These are phyloP conservation scores for Platismatia glauca DNA, from an alignment of 495 filamentous ascomycete species.

Conservation along the genomic window DNA sequence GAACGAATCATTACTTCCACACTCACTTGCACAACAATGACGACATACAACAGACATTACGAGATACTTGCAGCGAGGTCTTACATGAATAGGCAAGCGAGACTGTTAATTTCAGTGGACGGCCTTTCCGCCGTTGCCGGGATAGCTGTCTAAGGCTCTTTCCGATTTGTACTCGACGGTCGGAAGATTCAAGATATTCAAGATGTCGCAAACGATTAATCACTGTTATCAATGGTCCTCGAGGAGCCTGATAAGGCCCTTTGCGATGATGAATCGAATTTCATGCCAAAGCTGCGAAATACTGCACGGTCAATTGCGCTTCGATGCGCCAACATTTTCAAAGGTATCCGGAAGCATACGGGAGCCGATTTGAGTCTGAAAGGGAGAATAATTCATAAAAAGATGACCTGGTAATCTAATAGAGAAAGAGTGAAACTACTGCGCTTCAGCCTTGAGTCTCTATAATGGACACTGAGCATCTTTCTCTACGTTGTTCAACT, in stretches of 20 bases:
- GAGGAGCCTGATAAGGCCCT: conserved; percentile 2
- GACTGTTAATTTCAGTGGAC: conserved; percentile 21
- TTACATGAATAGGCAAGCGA: too few relatives aligned
- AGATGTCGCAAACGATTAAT: conserved; percentile 3
- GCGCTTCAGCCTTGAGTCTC: not conserved
- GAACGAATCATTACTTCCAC: too few relatives aligned
- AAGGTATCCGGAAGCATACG: not conserved
- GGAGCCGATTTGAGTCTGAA: not conserved
- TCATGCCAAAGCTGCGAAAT: not conserved
- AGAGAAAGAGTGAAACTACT: conserved; percentile 1
- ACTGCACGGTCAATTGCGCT: not conserved
- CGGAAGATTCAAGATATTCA: not conserved
- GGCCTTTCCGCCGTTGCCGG: not conserved
- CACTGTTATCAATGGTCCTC: conserved; percentile 6
- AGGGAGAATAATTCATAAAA: not conserved
- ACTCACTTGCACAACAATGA: too few relatives aligned
- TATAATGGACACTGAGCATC: conserved; percentile 1
- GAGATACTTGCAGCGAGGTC: too few relatives aligned
- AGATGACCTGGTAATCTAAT: not conserved
- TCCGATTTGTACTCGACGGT: not conserved
- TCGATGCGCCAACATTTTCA: conserved; percentile 1
- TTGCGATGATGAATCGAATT: not conserved
- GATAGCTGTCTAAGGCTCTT: not conserved
- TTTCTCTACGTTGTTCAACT: conserved; percentile 2
- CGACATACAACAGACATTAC: too few relatives aligned